A percentile compares a stretch with the other conserved stretches of the same genome.
Conservation (phyloP, 2,329 filamentous ascomycete genomes). For the Phaeoacremonium minimum region DNA sequence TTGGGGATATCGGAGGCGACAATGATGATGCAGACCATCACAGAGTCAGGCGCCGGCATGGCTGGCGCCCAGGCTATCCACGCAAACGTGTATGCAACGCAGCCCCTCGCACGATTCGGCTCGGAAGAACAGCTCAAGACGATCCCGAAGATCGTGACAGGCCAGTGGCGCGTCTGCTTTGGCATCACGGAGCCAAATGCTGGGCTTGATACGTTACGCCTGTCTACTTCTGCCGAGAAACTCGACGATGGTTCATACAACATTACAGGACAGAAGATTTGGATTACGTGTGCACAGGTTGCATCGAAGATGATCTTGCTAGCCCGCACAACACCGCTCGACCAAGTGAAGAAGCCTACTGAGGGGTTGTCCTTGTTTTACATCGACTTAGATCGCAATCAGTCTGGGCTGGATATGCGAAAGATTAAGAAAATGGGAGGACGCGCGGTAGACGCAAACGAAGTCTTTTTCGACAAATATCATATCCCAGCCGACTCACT, state of each 20-base stretch:
- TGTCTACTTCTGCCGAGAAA: conserved; percentile 61
- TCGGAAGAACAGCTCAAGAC: conserved; percentile 60
- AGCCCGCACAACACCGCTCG: conserved; percentile 67
- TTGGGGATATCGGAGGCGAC: conserved; percentile 77
- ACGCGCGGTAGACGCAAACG: conserved; percentile 76
- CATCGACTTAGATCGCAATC: conserved; percentile 63
- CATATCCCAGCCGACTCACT: conserved; percentile 57
- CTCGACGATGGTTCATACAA: conserved; percentile 53
- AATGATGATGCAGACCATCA: conserved; percentile 83
- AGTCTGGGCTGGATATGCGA: conserved; percentile 60
- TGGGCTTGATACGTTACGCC: conserved; percentile 70
- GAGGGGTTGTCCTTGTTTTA: conserved; percentile 78
- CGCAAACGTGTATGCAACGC: conserved; percentile 70
- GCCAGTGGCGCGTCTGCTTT: conserved; percentile 70
- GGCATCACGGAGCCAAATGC: conserved; percentile 83
- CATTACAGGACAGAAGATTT: conserved; percentile 78
- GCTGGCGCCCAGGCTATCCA: conserved; percentile 62
- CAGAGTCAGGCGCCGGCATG: conserved; percentile 76
- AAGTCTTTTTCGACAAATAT: conserved; percentile 84
- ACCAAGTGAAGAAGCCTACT: conserved; percentile 64
- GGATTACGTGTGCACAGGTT: conserved; percentile 83
- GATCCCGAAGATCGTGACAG: conserved; percentile 67
- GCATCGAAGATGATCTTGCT: conserved; percentile 80
- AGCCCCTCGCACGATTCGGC: conserved; percentile 70
- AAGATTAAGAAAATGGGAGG: conserved; percentile 85